phyloP scores from a whole-genome alignment of 2,329 filamentous ascomycete species.

The Cercospora sp. region DNA sequence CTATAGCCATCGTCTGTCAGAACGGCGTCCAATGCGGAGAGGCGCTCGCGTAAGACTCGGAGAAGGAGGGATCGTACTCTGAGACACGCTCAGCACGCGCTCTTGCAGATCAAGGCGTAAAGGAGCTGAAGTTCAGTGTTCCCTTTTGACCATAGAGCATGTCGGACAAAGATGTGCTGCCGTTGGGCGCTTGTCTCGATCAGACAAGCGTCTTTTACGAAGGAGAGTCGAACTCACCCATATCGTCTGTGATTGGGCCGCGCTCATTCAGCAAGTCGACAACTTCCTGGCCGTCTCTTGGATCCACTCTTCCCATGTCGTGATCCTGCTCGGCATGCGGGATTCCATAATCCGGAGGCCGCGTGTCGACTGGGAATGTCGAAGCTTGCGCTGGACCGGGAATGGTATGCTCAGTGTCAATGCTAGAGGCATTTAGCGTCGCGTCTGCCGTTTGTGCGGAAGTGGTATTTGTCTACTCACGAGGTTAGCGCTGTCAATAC shows the following conservation, averaged over 20 bases:
- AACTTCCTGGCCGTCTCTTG: constrained; percentile 39
- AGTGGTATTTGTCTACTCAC: constrained; percentile 33
- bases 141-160: constrained; percentile 34
- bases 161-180: constrained; percentile 28
- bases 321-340: constrained; percentile 33
- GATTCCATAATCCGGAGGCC: constrained; percentile 32
- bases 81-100: constrained; percentile 19
- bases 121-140: constrained; percentile 22
- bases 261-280: constrained; percentile 36
- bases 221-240: constrained; percentile 30
- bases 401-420: constrained; percentile 26
- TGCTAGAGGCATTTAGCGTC: constrained; percentile 34
- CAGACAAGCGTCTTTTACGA: constrained; percentile 19
- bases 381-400: constrained; percentile 30
- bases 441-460: constrained; percentile 30
- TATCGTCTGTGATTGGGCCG: constrained; percentile 29
- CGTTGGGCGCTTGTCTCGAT: constrained; percentile 22
- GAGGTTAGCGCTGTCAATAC: constrained; percentile 34
- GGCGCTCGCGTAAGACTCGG: constrained; percentile 22
- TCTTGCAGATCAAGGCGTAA: constrained; percentile 9
- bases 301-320: constrained; percentile 32
- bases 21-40: constrained; percentile 21
- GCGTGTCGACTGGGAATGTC: constrained; percentile 31
- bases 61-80: constrained; percentile 28
- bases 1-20: constrained; percentile 22